Base-by-base conservation (phyloP, 2,329 filamentous ascomycete genomes). In the Pseudofabraea citricarpa region DNA sequence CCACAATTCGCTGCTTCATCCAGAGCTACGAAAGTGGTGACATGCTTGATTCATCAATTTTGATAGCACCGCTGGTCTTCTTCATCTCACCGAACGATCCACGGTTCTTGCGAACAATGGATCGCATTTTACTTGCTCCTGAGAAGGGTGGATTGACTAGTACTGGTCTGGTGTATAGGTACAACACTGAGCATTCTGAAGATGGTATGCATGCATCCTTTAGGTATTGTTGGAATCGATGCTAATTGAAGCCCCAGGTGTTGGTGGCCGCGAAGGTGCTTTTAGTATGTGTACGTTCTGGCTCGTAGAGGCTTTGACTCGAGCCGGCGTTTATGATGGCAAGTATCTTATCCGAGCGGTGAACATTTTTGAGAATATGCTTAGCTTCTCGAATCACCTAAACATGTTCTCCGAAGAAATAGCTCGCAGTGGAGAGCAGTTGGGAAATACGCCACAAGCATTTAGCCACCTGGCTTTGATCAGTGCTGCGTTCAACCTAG, bases 261-360 rank as follows among this genome's bases (percentile, higher is more conserved):
- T 90, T 7, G 83, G 84, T 27, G 85, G 85, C 15, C 72, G 75
- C 40, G 85, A 90, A 64, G 86, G 86, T 18, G 84, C 85, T 16
- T 90, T 90, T 59, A 81, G 76, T 56, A 89, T 90, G 84, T 88
- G 85, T 58, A 90, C 85, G 1, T 90, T 90, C 61, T 90, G 86
- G 86, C 76, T 89, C 0, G 83, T 90, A 10, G 86, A 90, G 64
- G 84, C 85, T 19, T 74, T 90, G 65, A 87, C 84, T 22, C 74
- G 85, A 23, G 84, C 84, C 51, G 68, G 75, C 52, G 67, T 72
- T 37, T 83, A 85, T 60, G 79, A 86, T 51, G 68, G 70, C n/a
- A 81, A 77, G 50, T 85, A 86, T 52, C 66, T 83, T 16, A 61
- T 69, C 10, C 69, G 73, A 9, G 78, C 85, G 6, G 72, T 86